These are phyloP conservation scores for Blastobotrys niveus DNA, from an alignment of 1,139 yeast genomes.

Conservation along the genomic window DNA sequence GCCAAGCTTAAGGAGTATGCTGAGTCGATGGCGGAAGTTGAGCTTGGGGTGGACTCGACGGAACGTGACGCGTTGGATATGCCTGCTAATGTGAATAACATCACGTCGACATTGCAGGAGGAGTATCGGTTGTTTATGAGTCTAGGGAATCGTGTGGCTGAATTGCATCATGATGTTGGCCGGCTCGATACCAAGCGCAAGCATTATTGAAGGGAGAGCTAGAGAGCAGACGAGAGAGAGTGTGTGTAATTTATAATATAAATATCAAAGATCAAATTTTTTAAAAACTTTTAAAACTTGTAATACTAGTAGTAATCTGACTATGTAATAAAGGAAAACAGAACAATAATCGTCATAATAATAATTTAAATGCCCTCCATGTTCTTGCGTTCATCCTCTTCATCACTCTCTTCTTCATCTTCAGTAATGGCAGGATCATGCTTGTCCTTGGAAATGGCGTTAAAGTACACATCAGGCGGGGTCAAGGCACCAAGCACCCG, in stretches of 20 bases:
- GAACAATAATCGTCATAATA: background rate
- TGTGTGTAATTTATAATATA: background rate
- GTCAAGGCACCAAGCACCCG: conserved; percentile 81
- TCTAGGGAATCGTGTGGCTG: conserved; percentile 84
- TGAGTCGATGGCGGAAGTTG: conserved; percentile 61
- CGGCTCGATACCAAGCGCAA: conserved; percentile 30
- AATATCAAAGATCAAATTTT: background rate
- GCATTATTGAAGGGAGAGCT: background rate
- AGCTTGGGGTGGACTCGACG: conserved; percentile 66
- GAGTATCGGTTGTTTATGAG: conserved; percentile 88
- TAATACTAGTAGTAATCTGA: too few relatives aligned
- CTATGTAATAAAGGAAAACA: background rate
- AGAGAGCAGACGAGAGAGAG: background rate
- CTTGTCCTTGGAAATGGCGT: conserved; percentile 3
- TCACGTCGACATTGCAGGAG: conserved; percentile 65
- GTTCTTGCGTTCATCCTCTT: background rate
- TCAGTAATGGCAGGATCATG: background rate
- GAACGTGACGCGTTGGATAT: conserved; percentile 49
- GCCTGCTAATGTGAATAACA: conserved; percentile 39
- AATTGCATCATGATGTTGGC: conserved; percentile 69
- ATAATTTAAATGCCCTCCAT: background rate
- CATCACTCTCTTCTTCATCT: background rate
- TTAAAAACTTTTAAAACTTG: too few relatives aligned
- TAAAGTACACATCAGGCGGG: conserved; percentile 66
- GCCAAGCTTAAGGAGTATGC: conserved; percentile 63